Evolutionary conservation across 352 stramenopile species (phyloP), one percentile per base, ranked within the genome.

Genomic region (Elongisporangium anandrum): DNA sequence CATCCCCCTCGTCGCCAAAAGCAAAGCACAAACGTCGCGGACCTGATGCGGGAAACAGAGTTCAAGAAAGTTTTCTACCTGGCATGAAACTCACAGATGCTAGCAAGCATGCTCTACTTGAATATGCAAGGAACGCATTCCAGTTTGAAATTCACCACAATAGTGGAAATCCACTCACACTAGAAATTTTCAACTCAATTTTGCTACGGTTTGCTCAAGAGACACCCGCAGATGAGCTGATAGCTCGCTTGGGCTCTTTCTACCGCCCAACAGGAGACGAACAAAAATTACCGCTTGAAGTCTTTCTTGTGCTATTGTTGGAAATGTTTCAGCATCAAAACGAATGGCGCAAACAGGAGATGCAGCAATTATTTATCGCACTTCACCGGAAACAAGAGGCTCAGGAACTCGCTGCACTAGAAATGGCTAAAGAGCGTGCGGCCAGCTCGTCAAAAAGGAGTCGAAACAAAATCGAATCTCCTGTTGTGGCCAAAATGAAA

Each of bases 181-280:
- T 90, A 3, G 80, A 90, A 29, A 20, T 39, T 5, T 85, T 90
- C 47, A 88, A 88, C 50, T 59, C 63, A 0, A n/a, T 90, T 2
- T 19, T 87, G n/a, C 21, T 70, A 10, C 52, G 66, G 10, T 90
- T 81, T 23, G 63, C 77, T 1, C 56, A 75, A 3, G 21, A 49
- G 0, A 69, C 77, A 2, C 66, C 64, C 0, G 0, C 23, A 0
- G 64, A 75, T 0, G 80, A 90, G 45, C 57, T 90, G 0, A 26
- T 47, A 1, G 54, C 56, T 4, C 70, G 65, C 3, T 52, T 87
- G 1, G 77, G 75, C 2, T 48, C 68, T 2, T 87, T 88, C 54
- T 90, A 86, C 51, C 72, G 65, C 17, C 57, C 74, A 34, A 86
- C 68, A 15, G 76, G 75, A 3, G 76, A 88, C n/a, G 77, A 90